Base-by-base conservation (phyloP, 768 basidiomycete species). In the Naganishia friedmannii region DNA sequence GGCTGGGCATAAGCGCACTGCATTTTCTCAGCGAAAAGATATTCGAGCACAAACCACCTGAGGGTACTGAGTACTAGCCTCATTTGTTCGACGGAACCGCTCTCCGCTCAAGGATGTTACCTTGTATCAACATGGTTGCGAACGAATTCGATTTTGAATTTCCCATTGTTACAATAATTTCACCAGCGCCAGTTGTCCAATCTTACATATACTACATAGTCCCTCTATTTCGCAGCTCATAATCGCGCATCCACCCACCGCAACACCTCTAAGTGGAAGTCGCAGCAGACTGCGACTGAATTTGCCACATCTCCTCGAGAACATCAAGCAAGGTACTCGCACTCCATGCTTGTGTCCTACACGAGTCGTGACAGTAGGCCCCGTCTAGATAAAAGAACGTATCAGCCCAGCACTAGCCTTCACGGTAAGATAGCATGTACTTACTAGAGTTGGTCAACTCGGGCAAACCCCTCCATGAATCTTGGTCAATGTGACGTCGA, bases 341-440 rank as follows among this genome's bases (percentile, higher is more conserved):
- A 76, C 91, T 93, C 96, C 95, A 98, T 4, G 95, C 96, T 78
- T 98, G 96, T 31, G 96, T 93, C 55, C 86, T 84, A 78, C 95
- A 98, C 55, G 92, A 93, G 81, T 98, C 94, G 65, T 80, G 80
- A 78, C 95, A 98, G 81, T 87, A 87, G 46, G 83, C 82, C 13
- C 94, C 95, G 72, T 63, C 51, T 63, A 63, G 9, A n/a, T 46
- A 1, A n/a, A 10, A 21, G 6, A 26, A 63, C 17, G 42, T 15
- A 32, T 65, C 65, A 70, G 72, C 63, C 23, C 34, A 45, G n/a
- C 7, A 37, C 10, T 0, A 23, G 28, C 23, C 19, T 13, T 7
- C 65, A 2, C 0, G 26, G 26, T 9, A 37, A 12, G 60, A 65
- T 60, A 31, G 15, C 39, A n/a, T n/a, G 23, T 6, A 45, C 55